These are phyloP conservation scores for Haematococcus sp. DNA, from an alignment of 139 green algal species.

Conservation along the genomic window DNA sequence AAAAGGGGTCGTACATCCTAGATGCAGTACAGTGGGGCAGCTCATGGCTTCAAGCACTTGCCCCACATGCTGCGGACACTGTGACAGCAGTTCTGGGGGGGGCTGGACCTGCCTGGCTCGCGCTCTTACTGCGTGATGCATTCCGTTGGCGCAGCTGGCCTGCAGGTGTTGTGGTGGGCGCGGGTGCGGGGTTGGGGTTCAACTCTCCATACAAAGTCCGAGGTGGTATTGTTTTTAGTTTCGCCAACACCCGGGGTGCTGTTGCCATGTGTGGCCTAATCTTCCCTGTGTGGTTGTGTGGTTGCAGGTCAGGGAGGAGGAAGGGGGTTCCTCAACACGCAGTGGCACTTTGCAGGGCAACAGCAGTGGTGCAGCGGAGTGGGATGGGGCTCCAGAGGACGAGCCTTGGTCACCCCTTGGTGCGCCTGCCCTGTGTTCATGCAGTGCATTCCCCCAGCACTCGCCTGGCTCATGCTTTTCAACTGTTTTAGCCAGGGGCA, in stretches of 20 bases:
- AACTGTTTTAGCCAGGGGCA: no score
- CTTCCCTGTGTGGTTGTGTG: background rate
- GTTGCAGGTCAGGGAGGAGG: background rate
- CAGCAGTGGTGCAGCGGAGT: background rate
- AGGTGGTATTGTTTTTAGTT: no score
- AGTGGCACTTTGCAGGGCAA: background rate
- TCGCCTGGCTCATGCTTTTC: no score
- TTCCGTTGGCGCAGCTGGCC: background rate
- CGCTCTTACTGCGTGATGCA: background rate
- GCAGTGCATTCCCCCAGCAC: no score
- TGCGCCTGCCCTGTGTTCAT: background rate
- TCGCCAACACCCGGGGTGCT: no score
- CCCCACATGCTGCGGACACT: no score
- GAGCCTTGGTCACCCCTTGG: slow-evolving; percentile 1
- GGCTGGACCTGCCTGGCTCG: no score
- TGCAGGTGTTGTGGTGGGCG: no score
- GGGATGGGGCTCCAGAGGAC: background rate
- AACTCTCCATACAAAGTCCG: no score
- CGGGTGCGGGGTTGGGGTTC: no score
- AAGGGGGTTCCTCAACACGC: background rate
- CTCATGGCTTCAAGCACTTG: background rate
- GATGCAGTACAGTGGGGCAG: background rate
- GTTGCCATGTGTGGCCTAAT: no score
- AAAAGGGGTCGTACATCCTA: background rate
- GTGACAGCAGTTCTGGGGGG: no score